A percentile compares a stretch with the other conserved stretches of the same genome.
Evolutionary conservation across 2,329 filamentous ascomycete species (phyloP).

Genomic region (Cadophora gregata): DNA sequence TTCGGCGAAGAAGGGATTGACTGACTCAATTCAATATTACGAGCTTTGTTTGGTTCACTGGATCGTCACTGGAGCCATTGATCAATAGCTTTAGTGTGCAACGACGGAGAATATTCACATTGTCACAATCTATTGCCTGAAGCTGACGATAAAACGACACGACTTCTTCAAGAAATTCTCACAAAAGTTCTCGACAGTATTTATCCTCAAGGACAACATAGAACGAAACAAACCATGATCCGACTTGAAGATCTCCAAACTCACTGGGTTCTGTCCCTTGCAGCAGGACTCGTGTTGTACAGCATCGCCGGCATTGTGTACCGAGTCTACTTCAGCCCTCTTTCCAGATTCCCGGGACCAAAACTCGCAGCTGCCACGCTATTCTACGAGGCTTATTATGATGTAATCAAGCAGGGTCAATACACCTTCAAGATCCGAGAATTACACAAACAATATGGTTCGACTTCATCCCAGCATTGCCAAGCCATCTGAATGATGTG

Average conservation of each 20-base stretch:
- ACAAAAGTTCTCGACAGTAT: no score
- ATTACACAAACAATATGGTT: conserved; percentile 36
- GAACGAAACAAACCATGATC: not conserved
- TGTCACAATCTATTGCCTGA: not conserved
- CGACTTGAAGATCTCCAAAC: not conserved
- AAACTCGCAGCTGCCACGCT: conserved; percentile 41
- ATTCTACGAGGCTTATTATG: conserved; percentile 41
- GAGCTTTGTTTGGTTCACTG: not conserved
- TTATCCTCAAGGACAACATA: not conserved
- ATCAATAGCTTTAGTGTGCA: not conserved
- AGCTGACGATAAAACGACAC: not conserved
- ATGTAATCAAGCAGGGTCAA: conserved; percentile 34
- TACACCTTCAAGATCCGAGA: conserved; percentile 31
- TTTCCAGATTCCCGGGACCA: conserved; percentile 44
- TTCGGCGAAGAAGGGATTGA: not conserved
- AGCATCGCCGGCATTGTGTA: conserved; percentile 13
- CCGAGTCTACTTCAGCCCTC: conserved; percentile 44
- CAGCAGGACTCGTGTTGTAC: conserved; percentile 13
- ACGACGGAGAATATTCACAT: not conserved
- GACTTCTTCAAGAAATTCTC: not conserved
- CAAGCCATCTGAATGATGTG: conserved; percentile 48
- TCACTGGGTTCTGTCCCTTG: conserved; percentile 2
- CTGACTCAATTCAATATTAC: not conserved
- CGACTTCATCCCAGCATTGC: not conserved
- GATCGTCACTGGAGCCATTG: not conserved